Conservation (phyloP, 495 filamentous ascomycete species). For the Neurospora sp. region DNA sequence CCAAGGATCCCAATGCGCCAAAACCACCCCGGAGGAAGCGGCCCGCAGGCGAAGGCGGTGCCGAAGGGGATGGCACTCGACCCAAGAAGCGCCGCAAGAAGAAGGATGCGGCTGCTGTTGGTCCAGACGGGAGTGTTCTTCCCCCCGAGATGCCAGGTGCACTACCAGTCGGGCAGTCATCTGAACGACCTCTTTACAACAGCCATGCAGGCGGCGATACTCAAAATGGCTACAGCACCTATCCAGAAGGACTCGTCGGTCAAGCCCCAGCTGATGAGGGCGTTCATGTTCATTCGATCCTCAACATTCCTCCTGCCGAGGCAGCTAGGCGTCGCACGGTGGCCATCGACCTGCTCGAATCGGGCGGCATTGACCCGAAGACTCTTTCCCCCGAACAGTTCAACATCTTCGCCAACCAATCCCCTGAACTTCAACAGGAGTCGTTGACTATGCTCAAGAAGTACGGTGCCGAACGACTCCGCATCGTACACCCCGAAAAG, state of each 20-base stretch:
- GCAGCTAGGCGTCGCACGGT: constrained; percentile 29
- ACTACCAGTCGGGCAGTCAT: constrained; percentile 12
- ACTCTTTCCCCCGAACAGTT: constrained; percentile 39
- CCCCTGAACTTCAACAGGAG: constrained; percentile 32
- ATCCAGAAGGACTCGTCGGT: constrained; percentile 11
- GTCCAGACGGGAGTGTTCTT: constrained; percentile 1
- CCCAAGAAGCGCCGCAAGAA: constrained; percentile 23
- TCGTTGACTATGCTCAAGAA: constrained; percentile 35
- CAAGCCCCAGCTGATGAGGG: constrained; percentile 1
- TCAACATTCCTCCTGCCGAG: constrained; percentile 35
- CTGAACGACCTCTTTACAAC: constrained; percentile 10
- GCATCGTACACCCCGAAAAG: constrained; percentile 35
- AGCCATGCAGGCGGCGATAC: constrained; percentile 1
- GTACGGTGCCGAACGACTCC: constrained; percentile 35
- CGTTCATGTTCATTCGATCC: constrained; percentile 11
- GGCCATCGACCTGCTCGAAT: constrained; percentile 29
- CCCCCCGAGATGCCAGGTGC: constrained; percentile 21
- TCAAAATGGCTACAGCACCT: constrained; percentile 4
- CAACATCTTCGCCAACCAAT: constrained; percentile 41
- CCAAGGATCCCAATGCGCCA: constrained; percentile 14
- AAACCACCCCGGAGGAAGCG: constrained; percentile 50
- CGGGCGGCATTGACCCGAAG: constrained; percentile 25
- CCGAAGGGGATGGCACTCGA: constrained; percentile 2
- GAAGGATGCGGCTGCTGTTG: constrained; percentile 11
- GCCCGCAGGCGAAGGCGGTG: constrained; percentile 9